Percentiles rank a stretch among this genome's conserved stretches.
Conservation (phyloP, 2,329 filamentous ascomycete genomes). For the Colletotrichum nymphaeae region DNA sequence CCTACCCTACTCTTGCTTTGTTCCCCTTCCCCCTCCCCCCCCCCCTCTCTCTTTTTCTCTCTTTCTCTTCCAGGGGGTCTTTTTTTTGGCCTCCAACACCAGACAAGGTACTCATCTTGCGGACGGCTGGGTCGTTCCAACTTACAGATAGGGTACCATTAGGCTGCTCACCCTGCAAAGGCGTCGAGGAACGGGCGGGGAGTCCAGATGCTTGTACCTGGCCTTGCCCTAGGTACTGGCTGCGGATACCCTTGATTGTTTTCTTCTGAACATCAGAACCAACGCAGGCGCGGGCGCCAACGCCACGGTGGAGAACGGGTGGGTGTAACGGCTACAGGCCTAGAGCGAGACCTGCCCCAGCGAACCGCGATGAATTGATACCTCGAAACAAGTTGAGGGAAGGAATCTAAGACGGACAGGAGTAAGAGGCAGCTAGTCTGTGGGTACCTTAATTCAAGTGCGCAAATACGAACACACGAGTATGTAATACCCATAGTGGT, state of each 20-base stretch:
- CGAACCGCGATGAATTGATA: neutral
- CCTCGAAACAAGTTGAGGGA: neutral
- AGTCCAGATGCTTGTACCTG: neutral
- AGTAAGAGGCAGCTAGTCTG: neutral
- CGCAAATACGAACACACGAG: no score
- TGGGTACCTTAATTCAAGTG: no score
- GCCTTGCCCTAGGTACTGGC: neutral
- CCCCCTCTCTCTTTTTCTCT: neutral
- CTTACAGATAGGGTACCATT: neutral
- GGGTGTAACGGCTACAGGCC: slow-evolving; percentile 3
- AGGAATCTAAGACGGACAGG: neutral
- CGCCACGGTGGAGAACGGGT: neutral
- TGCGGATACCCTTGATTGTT: neutral
- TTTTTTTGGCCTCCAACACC: neutral
- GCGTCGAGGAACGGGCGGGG: neutral
- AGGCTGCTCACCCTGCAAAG: neutral
- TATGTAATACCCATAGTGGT: no score
- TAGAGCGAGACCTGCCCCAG: neutral
- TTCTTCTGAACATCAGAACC: neutral
- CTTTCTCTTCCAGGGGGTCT: neutral
- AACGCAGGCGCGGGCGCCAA: neutral
- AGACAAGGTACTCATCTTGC: neutral
- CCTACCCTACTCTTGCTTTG: no score
- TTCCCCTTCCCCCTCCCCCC: neutral
- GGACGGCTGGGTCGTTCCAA: neutral